Evolutionary conservation across 768 basidiomycete genomes (phyloP), one percentile per base, ranked within the genome.

Genomic region (Mycena epipterygia): DNA sequence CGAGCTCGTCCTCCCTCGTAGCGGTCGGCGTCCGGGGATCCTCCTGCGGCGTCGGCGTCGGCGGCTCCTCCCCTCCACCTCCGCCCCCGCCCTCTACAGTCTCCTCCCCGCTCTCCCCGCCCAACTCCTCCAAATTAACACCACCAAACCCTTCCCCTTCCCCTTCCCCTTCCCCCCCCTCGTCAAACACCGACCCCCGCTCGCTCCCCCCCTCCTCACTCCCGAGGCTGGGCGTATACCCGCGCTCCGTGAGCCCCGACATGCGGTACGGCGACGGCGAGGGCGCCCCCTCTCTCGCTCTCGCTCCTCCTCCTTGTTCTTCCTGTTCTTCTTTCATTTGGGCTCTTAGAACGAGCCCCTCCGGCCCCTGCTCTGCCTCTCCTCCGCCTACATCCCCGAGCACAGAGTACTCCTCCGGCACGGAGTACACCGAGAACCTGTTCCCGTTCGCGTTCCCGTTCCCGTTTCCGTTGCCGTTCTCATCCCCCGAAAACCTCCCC

Each of bases 161-260:
- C 25, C 12, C 51, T 0, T 53, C 37, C 21, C 30, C 49, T 0
- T 41, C 39, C 51, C 37, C 25, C 7, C 9, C 51, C 51, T 42
- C 63, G 19, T 32, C 46, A 19, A 13, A 19, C 30, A 30, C 41
- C 21, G 7, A 16, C 32, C 21, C 58, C 32, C 8, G n/a, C n/a
- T 46, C 64, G 6, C n/a, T 14, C 23, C 6, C 37, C 17, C 7
- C 13, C n/a, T 16, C 41, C 17, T 11, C 42, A 30, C 33, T 29
- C 25, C 13, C 17, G 19, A 46, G 1, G 30, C 67, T 68, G 23
- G 71, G 71, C 42, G 71, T 65, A 32, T 67, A 73, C 35, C 60
- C 72, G 27, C 72, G 60, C 49, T 73, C 72, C 39, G 72, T 73
- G n/a, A 67, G 57, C 46, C 61, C 61, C 25, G 64, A 67, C 41